phyloP scores from a whole-genome alignment of 495 filamentous ascomycete species.

The Entonaema liquescens region DNA sequence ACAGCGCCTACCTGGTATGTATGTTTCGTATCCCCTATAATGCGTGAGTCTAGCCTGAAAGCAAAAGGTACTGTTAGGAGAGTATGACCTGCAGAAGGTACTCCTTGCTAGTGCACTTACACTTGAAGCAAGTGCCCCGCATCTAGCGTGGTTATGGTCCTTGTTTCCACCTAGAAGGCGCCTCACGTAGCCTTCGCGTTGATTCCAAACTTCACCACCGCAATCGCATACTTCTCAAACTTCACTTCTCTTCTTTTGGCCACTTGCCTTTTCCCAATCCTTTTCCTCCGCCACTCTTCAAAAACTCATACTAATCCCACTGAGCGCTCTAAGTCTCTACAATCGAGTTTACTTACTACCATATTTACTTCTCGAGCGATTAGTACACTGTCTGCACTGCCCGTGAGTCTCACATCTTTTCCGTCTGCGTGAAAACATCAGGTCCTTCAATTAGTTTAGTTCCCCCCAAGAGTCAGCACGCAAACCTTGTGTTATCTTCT shows the following conservation, averaged over 20 bases:
- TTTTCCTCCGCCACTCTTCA: not conserved
- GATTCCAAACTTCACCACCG: constrained; percentile 46
- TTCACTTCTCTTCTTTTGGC: constrained; percentile 12
- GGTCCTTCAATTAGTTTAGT: not conserved
- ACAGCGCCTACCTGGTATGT: not conserved
- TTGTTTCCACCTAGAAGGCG: constrained; percentile 27
- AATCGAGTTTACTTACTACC: not conserved
- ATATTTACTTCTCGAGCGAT: not conserved
- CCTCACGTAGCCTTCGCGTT: constrained; percentile 37
- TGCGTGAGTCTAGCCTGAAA: not conserved
- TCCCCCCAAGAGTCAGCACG: not conserved
- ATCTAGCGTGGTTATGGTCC: constrained; percentile 28
- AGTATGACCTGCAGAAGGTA: constrained; percentile 18
- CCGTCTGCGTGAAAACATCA: not conserved
- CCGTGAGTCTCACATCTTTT: not conserved
- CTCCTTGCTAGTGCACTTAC: constrained; percentile 8
- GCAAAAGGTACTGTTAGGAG: not conserved
- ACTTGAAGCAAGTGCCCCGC: constrained; percentile 41
- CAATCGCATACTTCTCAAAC: constrained; percentile 41
- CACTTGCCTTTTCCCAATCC: constrained; percentile 13
- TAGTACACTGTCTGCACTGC: not conserved
- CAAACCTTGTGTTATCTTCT: not conserved
- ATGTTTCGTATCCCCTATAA: not conserved
- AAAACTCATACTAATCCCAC: not conserved
- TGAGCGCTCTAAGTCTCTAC: not conserved